phyloP scores from a whole-genome alignment of 179 eudicot genomes.

The Sideroxylon spinosum region DNA sequence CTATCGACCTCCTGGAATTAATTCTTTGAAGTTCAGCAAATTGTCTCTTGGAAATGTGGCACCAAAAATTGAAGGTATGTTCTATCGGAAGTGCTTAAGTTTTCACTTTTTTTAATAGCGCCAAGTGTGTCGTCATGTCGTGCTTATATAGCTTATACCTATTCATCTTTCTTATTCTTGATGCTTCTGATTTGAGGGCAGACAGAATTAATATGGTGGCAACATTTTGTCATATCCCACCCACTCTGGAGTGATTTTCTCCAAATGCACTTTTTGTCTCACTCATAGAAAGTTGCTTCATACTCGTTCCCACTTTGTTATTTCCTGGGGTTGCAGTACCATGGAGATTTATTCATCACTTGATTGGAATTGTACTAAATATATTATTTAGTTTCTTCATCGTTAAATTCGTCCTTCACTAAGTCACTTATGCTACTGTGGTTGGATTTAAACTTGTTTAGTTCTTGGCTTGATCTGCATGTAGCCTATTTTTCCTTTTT shows the following conservation, averaged over 20 bases:
- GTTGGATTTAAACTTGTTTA: no score
- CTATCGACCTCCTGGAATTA: slow-evolving; percentile 77
- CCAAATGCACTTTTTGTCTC: no score
- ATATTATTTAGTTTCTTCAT: no score
- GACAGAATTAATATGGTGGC: background rate
- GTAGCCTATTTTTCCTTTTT: no score
- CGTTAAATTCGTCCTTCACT: no score
- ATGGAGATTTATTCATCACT: background rate
- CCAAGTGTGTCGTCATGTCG: background rate
- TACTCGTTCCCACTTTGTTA: no score
- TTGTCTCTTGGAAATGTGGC: slow-evolving; percentile 85
- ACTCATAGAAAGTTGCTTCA: no score
- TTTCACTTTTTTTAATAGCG: background rate
- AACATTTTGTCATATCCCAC: background rate
- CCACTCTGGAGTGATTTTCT: no score
- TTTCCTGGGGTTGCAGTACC: background rate
- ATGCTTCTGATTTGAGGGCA: slow-evolving; percentile 2
- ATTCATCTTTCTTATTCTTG: background rate
- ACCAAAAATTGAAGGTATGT: slow-evolving; percentile 81
- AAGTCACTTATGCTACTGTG: no score
- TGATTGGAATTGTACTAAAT: no score
- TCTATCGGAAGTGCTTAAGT: background rate
- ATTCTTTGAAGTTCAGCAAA: slow-evolving; percentile 79
- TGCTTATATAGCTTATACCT: background rate
- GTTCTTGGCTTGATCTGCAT: no score